Base-by-base conservation (phyloP, 345 rosid species). In the Euphorbia pulcherrima region DNA sequence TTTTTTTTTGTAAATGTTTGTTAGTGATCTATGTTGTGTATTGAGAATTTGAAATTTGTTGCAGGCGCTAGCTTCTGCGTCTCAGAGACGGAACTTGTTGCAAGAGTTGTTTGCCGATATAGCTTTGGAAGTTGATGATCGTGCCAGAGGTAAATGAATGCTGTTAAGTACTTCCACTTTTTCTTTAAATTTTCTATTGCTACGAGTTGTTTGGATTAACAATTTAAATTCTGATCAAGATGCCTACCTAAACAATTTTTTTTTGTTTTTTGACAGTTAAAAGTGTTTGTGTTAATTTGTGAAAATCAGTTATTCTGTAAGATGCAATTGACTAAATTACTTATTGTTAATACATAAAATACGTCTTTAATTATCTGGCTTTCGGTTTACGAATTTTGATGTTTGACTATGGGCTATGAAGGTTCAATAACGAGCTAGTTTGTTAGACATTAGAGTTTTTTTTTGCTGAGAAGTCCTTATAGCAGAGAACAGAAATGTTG, bases 71-170 rank as follows among this genome's bases (percentile, higher is more conserved):
- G 90, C 83, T 61, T 92, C 97, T 65, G 83, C 96, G 21, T 74
- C 96, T 55, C 99, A 86, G 81, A 86, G 96, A 67, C 92, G 88
- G 63, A 84, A 92, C 79, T 76, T 90, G 78, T 79, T 94, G 75
- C 97, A 88, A 60, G 92, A 87, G 72, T 73, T 94, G 70, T 91
- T 94, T 68, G 93, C 97, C 20, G 99, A 92, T 69, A 80, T 90
- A 66, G 98, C 98, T 73, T 72, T 93, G 55, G 94, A 87, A 84
- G 91, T 93, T 17, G 98, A 93, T 78, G 92, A 92, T 39, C 89
- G 89, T 58, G 97, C 99, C 50, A 88, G 78, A 86, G 96, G 99
- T 94, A 30, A 73, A 77, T 65, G 64, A 9, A 27, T 26, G 23
- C 14, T 59, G 39, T 5, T 21, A 20, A 46, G n/a, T 20, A 16